Evolutionary conservation across 2,329 filamentous ascomycete species (phyloP).

Genomic region (Phaeosphaeriaceae sp.): DNA sequence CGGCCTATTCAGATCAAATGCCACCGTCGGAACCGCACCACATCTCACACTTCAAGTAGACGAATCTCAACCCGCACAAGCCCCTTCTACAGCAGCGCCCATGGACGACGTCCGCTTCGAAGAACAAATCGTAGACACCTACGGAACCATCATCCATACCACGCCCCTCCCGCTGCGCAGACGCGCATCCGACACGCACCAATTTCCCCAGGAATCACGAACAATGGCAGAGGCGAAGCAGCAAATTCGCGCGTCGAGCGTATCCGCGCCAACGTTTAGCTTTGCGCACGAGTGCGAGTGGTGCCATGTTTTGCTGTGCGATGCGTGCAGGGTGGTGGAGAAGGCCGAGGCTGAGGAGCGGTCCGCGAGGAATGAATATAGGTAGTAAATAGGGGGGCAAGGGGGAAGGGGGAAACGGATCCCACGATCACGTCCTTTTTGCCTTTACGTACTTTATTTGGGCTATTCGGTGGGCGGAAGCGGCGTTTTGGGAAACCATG

Average conservation of each 20-base stretch:
- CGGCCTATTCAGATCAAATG: slow-evolving; percentile 13
- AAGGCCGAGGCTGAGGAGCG: slow-evolving; percentile 10
- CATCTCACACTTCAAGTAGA: too few species aligned
- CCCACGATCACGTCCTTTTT: too few species aligned
- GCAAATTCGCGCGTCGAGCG: too few species aligned
- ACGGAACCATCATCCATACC: slow-evolving; percentile 21
- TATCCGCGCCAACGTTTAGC: slow-evolving; percentile 18
- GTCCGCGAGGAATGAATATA: slow-evolving; percentile 2
- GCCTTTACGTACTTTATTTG: too few species aligned
- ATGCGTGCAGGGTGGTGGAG: slow-evolving; percentile 28
- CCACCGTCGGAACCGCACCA: slow-evolving; percentile 12
- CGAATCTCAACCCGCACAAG: too few species aligned
- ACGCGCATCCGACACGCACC: too few species aligned
- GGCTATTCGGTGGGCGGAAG: too few species aligned
- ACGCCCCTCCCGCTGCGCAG: slow-evolving; percentile 2
- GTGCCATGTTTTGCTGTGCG: slow-evolving; percentile 34
- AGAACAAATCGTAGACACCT: slow-evolving; percentile 21
- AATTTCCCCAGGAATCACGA: too few species aligned
- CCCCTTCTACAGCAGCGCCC: too few species aligned
- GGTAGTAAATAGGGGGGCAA: neutral
- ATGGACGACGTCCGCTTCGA: slow-evolving; percentile 18
- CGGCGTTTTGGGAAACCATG: too few species aligned
- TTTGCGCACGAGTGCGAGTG: slow-evolving; percentile 32
- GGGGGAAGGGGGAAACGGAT: too few species aligned
- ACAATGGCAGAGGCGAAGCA: too few species aligned